Percentiles rank a stretch among this genome's conserved stretches.
Conservation (phyloP, 352 stramenopile species). For the Pythium sukuiense region DNA sequence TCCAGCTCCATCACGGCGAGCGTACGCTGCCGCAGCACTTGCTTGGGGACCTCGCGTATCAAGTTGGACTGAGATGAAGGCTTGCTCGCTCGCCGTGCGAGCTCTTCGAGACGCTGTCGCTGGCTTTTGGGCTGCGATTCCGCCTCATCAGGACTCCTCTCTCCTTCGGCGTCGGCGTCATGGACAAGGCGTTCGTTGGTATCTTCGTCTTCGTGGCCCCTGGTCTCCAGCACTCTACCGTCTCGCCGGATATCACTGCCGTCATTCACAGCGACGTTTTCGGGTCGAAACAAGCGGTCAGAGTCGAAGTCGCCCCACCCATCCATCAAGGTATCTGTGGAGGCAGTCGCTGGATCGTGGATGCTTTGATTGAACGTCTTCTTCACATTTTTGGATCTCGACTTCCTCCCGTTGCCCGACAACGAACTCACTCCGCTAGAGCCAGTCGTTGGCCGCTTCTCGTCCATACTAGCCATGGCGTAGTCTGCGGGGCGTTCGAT, state of each 20-base stretch:
- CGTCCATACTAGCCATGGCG: not conserved
- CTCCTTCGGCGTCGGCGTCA: not conserved
- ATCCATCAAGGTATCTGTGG: conserved; percentile 20
- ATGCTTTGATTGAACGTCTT: not conserved
- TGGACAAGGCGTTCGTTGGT: not conserved
- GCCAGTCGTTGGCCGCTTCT: conserved; percentile 8
- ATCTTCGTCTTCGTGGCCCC: not conserved
- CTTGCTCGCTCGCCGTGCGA: conserved; percentile 3
- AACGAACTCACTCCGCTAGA: not conserved
- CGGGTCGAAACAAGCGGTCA: conserved; percentile 38
- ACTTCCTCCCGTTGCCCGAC: not conserved
- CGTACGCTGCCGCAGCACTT: conserved; percentile 36
- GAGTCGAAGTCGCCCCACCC: conserved; percentile 63
- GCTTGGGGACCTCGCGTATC: conserved; percentile 13
- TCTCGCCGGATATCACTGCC: not conserved
- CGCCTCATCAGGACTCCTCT: not conserved
- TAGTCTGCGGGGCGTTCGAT: conserved; percentile 9
- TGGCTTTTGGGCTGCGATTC: conserved; percentile 1
- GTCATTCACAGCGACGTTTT: not conserved
- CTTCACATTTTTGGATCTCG: not conserved
- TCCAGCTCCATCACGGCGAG: conserved; percentile 34
- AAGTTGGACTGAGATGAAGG: conserved; percentile 2
- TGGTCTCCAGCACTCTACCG: not conserved
- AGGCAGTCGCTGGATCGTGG: not conserved
- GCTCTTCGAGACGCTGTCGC: conserved; percentile 10